Conservation (phyloP, 2,329 filamentous ascomycete genomes). For the Coccinonectria pachysandricola region DNA sequence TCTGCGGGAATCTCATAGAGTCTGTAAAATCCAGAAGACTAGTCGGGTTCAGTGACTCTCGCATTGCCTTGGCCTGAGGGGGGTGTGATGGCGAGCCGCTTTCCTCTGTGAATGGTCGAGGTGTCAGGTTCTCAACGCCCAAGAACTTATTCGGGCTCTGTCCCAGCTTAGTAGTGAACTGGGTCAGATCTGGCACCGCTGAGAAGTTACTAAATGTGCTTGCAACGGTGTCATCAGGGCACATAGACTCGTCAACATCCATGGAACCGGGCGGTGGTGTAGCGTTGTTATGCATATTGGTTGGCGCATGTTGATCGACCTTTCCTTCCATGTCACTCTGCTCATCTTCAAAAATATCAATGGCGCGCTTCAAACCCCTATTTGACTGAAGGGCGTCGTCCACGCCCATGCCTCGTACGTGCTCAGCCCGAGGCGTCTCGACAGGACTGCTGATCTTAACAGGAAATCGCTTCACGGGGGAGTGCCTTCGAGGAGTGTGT, state of each 20-base stretch:
- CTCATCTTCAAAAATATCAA: slow-evolving; percentile 53
- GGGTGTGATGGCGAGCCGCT: slow-evolving; percentile 27
- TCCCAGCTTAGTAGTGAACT: slow-evolving; percentile 65
- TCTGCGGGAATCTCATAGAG: slow-evolving; percentile 42
- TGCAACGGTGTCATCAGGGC: slow-evolving; percentile 60
- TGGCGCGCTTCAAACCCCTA: slow-evolving; percentile 46
- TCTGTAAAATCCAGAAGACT: slow-evolving; percentile 87
- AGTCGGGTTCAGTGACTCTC: slow-evolving; percentile 52
- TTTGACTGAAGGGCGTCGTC: slow-evolving; percentile 46
- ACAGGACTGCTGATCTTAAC: slow-evolving; percentile 39
- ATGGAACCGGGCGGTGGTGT: slow-evolving; percentile 14
- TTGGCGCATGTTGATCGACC: slow-evolving; percentile 17
- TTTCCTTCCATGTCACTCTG: slow-evolving; percentile 18
- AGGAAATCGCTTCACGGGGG: slow-evolving; percentile 49
- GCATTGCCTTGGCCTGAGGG: slow-evolving; percentile 22
- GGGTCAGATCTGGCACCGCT: slow-evolving; percentile 77
- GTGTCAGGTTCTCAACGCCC: slow-evolving; percentile 28
- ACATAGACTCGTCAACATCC: slow-evolving; percentile 28
- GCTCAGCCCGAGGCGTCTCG: slow-evolving; percentile 11
- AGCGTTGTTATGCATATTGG: slow-evolving; percentile 17
- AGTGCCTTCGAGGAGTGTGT: slow-evolving; percentile 37
- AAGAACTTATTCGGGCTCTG: slow-evolving; percentile 50
- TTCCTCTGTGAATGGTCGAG: slow-evolving; percentile 22
- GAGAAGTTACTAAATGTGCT: slow-evolving; percentile 87
- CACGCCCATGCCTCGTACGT: slow-evolving; percentile 34